Evolutionary conservation across 495 filamentous ascomycete genomes (phyloP).

Genomic region (Aspergillus taichungensis): DNA sequence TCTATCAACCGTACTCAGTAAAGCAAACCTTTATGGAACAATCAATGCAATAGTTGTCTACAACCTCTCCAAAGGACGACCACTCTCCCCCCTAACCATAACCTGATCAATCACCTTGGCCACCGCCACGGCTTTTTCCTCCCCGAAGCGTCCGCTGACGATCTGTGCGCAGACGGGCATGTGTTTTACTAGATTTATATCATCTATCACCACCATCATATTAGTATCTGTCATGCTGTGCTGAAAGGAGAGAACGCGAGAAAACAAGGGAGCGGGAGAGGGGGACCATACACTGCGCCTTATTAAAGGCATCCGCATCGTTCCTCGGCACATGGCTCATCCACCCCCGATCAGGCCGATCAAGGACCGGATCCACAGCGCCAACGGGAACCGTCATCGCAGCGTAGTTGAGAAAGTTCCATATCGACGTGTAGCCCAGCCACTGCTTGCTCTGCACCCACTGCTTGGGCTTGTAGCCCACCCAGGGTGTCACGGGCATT

Average conservation of each 20-base stretch:
- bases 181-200: constrained; percentile 36
- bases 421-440: constrained; percentile 56
- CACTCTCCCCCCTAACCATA: not conserved
- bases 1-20: too few relatives aligned
- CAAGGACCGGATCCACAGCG: constrained; percentile 30
- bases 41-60: too few relatives aligned
- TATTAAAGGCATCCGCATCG: constrained; percentile 37
- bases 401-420: constrained; percentile 63
- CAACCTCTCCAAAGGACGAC: too few relatives aligned
- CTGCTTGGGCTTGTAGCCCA: constrained; percentile 39
- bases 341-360: constrained; percentile 24
- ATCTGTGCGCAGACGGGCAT: constrained; percentile 49
- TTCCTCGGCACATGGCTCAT: constrained; percentile 26
- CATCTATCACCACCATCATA: constrained; percentile 17
- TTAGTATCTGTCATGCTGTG: not conserved
- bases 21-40: too few relatives aligned
- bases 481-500: constrained; percentile 46
- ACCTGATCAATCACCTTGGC: constrained; percentile 31
- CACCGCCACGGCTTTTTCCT: constrained; percentile 40
- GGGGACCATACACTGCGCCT: constrained; percentile 29
- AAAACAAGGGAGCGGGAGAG: not conserved
- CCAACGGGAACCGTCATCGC: constrained; percentile 46
- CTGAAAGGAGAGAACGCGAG: not conserved
- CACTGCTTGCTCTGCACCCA: constrained; percentile 47
- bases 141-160: constrained; percentile 39